Percentiles rank a stretch among this genome's conserved stretches.
phyloP scores from a whole-genome alignment of 2,329 filamentous ascomycete genomes.

The Coniella vitis region DNA sequence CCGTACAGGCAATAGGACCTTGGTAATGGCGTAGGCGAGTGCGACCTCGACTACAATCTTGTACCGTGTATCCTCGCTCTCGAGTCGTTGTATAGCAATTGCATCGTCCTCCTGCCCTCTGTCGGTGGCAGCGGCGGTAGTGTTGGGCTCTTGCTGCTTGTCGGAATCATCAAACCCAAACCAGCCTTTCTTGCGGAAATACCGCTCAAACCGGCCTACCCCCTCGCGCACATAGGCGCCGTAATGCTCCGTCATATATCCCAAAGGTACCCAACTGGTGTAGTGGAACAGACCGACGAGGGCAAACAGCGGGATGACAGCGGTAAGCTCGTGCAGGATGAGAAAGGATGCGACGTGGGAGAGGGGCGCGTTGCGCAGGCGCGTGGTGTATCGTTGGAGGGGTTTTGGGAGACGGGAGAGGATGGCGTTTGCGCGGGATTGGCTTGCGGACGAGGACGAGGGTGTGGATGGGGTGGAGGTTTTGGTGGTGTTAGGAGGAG shows the following conservation, averaged over 20 bases:
- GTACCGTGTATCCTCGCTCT: constrained; percentile 39
- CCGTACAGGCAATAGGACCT: constrained; percentile 71
- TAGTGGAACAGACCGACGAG: constrained; percentile 77
- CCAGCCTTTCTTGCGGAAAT: constrained; percentile 75
- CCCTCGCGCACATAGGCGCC: constrained; percentile 51
- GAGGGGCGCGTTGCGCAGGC: constrained; percentile 68
- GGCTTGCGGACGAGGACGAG: background rate
- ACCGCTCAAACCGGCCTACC: constrained; percentile 67
- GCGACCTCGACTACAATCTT: constrained; percentile 64
- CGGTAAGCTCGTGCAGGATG: constrained; percentile 86
- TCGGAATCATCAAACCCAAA: constrained; percentile 49
- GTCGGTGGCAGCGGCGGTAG: constrained; percentile 16
- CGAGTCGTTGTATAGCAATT: constrained; percentile 29
- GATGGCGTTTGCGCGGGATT: constrained; percentile 37
- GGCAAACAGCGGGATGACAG: constrained; percentile 69
- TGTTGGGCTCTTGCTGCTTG: constrained; percentile 13
- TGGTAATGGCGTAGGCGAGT: constrained; percentile 85
- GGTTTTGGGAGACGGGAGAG: constrained; percentile 54
- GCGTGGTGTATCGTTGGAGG: constrained; percentile 61
- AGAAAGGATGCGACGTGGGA: constrained; percentile 83
- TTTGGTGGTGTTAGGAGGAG: background rate
- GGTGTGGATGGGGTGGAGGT: constrained; percentile 2
- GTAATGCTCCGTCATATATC: constrained; percentile 43
- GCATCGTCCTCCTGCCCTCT: constrained; percentile 24
- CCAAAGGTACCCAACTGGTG: constrained; percentile 61